A percentile compares a stretch with the other conserved stretches of the same genome.
Evolutionary conservation across 352 stramenopile genomes (phyloP).

Genomic region (Phytopythium ostracodes): DNA sequence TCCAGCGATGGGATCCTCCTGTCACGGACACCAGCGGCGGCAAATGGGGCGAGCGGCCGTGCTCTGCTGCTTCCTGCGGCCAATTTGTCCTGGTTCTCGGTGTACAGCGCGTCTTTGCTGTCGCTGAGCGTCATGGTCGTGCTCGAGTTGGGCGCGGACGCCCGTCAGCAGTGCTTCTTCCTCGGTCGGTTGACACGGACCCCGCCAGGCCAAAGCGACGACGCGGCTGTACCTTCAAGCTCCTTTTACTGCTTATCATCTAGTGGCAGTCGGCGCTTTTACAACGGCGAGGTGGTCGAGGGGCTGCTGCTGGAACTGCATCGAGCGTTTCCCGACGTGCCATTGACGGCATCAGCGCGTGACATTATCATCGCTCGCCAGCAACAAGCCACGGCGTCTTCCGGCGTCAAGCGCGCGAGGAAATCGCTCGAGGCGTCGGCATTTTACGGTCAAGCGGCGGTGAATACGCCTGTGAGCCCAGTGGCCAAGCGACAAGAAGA

Average conservation of each 20-base stretch:
- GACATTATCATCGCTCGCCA: background rate
- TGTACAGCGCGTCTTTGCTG: constrained; percentile 65
- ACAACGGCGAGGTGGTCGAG: constrained; percentile 24
- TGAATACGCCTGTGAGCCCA: background rate
- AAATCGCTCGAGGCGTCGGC: constrained; percentile 23
- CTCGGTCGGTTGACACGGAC: constrained; percentile 24
- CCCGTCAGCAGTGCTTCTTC: constrained; percentile 50
- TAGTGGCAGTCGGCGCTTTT: constrained; percentile 4
- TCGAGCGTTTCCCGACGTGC: constrained; percentile 37
- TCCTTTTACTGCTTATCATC: background rate
- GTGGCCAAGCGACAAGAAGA: background rate
- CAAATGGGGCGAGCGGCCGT: background rate
- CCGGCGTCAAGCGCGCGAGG: constrained; percentile 19
- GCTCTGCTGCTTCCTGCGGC: constrained; percentile 29
- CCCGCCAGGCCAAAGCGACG: background rate
- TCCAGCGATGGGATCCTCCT: background rate
- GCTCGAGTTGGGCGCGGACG: constrained; percentile 30
- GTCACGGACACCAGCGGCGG: background rate
- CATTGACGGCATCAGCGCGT: constrained; percentile 32
- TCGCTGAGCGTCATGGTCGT: constrained; percentile 42
- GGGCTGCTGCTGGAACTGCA: constrained; percentile 41
- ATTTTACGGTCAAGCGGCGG: constrained; percentile 20
- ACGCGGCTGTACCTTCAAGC: background rate
- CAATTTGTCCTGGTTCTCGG: constrained; percentile 27
- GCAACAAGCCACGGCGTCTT: background rate